A percentile compares a stretch with the other conserved stretches of the same genome.
Evolutionary conservation across 345 rosid species (phyloP).

Genomic region (Schrenkiella parvula): DNA sequence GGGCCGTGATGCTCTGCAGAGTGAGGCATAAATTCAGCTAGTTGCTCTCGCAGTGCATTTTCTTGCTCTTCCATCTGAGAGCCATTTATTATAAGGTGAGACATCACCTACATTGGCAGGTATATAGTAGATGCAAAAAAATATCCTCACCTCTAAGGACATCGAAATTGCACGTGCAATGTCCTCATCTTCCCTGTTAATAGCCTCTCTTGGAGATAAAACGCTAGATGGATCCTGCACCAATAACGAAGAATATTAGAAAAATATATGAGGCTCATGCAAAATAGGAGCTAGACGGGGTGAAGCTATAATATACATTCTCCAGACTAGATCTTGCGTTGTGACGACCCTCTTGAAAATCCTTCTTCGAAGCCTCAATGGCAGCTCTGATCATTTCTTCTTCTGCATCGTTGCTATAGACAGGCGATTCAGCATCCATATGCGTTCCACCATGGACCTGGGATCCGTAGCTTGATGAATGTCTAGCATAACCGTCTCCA

Average conservation of each 20-base stretch:
- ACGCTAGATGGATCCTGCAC: constrained; percentile 45
- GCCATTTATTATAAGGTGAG: constrained; percentile 26
- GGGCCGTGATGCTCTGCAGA: constrained; percentile 23
- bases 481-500: constrained; percentile 24
- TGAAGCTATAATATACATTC: constrained; percentile 12
- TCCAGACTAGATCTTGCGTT: constrained; percentile 14
- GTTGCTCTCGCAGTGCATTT: constrained; percentile 38
- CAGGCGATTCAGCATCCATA: constrained; percentile 29
- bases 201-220: constrained; percentile 37
- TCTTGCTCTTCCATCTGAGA: constrained; percentile 73
- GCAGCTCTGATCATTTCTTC: constrained; percentile 75
- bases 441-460: constrained; percentile 34
- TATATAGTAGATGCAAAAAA: constrained; percentile 11
- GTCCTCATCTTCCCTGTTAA: constrained; percentile 59
- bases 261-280: neutral
- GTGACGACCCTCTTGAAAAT: constrained; percentile 35
- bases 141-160: constrained; percentile 61
- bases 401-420: constrained; percentile 43
- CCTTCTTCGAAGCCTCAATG: constrained; percentile 72
- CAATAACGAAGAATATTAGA: constrained; percentile 1
- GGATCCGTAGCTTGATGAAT: constrained; percentile 29
- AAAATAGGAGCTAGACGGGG: neutral
- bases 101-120: constrained; percentile 9
- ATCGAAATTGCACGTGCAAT: constrained; percentile 67
- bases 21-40: constrained; percentile 28